Conservation (phyloP, 2,329 filamentous ascomycete species). For the Xylariales sp. region DNA sequence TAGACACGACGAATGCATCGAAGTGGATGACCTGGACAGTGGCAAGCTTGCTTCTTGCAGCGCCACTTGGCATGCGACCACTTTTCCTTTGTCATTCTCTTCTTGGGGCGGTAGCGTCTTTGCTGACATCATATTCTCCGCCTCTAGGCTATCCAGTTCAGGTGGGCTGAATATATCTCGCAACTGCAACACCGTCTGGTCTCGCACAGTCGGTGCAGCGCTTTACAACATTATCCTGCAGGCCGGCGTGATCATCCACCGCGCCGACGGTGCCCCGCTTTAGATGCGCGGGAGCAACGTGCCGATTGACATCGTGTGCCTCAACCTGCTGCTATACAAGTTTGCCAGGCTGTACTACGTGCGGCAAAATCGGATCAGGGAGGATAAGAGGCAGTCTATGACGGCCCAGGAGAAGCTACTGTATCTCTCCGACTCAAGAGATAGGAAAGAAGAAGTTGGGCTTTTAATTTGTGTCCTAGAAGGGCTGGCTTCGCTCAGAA, state of each 20-base stretch:
- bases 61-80: constrained; percentile 29
- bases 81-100: neutral
- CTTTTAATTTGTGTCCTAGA: constrained; percentile 32
- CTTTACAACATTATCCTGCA: constrained; percentile 48
- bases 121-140: no score
- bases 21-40: constrained; percentile 38
- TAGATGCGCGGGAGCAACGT: constrained; percentile 51
- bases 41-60: constrained; percentile 35
- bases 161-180: constrained; percentile 31
- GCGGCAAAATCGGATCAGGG: constrained; percentile 38
- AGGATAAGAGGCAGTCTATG: constrained; percentile 42
- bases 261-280: constrained; percentile 41
- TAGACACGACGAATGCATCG: constrained; percentile 30
- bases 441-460: constrained; percentile 40
- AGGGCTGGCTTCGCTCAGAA: no score
- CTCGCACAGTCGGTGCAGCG: constrained; percentile 52
- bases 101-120: no score
- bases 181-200: constrained; percentile 55
- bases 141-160: constrained; percentile 15
- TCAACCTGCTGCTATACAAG: constrained; percentile 46
- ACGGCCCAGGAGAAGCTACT: constrained; percentile 38
- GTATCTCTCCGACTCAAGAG: constrained; percentile 41
- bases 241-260: constrained; percentile 31
- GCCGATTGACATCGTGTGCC: constrained; percentile 42
- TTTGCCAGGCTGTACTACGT: constrained; percentile 48